phyloP scores from a whole-genome alignment of 2,329 filamentous ascomycete species.

The Paraconiothyrium brasiliense region DNA sequence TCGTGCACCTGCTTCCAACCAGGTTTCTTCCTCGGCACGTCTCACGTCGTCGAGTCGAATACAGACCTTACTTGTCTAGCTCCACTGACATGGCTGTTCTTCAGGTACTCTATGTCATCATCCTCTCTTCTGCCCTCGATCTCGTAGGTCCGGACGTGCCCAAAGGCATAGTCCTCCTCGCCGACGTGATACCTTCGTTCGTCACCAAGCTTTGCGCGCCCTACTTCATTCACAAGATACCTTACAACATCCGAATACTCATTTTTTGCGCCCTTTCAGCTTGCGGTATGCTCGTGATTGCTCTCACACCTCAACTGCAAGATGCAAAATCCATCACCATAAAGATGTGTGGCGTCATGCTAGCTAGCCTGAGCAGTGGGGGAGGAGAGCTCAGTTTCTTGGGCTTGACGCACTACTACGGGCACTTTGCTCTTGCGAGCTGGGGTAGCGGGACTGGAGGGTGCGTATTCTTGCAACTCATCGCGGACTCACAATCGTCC shows the following conservation, averaged over 20 bases:
- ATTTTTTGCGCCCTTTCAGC: slow-evolving; percentile 79
- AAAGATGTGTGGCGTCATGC: slow-evolving; percentile 83
- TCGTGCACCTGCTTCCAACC: not conserved
- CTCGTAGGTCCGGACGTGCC: slow-evolving; percentile 87
- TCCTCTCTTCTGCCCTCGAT: slow-evolving; percentile 93
- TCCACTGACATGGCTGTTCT: not conserved
- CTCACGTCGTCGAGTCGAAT: no score
- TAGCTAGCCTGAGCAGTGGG: slow-evolving; percentile 86
- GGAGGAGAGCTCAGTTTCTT: slow-evolving; percentile 91
- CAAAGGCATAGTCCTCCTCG: slow-evolving; percentile 91
- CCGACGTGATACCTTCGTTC: slow-evolving; percentile 91
- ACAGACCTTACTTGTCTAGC: not conserved
- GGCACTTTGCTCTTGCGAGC: slow-evolving; percentile 82
- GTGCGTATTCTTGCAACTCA: not conserved
- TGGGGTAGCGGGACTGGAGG: slow-evolving; percentile 95
- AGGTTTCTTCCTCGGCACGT: not conserved
- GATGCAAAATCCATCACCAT: slow-evolving; percentile 69
- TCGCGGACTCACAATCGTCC: not conserved
- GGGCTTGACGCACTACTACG: slow-evolving; percentile 92
- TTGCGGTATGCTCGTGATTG: slow-evolving; percentile 89
- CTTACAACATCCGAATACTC: slow-evolving; percentile 79
- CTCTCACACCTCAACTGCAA: slow-evolving; percentile 73
- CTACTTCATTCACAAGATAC: slow-evolving; percentile 90
- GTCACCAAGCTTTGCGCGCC: slow-evolving; percentile 86
- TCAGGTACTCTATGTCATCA: slow-evolving; percentile 82